Evolutionary conservation across 108 stramenopile species (phyloP).

Genomic region (Hondaea fermentalgiana): DNA sequence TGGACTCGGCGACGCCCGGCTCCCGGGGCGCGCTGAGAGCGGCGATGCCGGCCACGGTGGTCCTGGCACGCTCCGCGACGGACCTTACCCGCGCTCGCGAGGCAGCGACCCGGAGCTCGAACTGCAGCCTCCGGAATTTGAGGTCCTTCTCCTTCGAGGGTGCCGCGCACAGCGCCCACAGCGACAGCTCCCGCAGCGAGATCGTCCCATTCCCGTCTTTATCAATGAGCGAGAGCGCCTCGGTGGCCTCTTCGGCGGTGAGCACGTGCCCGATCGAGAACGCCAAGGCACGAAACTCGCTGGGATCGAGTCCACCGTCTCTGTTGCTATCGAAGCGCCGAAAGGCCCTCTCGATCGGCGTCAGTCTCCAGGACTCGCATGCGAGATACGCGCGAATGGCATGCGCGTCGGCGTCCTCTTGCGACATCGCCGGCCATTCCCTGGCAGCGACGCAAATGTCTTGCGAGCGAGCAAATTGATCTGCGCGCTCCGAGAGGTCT

Average conservation of each 20-base stretch:
- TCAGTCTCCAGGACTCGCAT: neutral
- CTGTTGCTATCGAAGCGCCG: neutral
- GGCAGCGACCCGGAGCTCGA: neutral
- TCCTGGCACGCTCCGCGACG: neutral
- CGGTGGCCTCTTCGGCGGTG: neutral
- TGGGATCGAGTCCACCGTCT: neutral
- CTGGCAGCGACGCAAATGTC: neutral
- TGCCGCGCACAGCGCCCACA: neutral
- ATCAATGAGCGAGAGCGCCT: neutral
- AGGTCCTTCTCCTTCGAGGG: neutral
- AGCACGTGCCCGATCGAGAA: neutral
- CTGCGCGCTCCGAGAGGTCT: neutral
- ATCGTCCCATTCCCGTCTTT: neutral
- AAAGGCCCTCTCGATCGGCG: neutral
- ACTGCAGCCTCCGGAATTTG: neutral
- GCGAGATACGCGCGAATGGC: neutral
- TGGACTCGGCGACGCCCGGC: too few species aligned
- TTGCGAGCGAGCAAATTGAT: neutral
- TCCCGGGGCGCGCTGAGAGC: neutral
- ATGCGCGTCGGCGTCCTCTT: neutral
- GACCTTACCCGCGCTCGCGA: neutral
- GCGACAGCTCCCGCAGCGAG: neutral
- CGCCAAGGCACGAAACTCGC: neutral
- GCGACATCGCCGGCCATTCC: neutral
- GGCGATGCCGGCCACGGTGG: neutral